Evolutionary conservation across 228 moss, liverwort and hornwort genomes (phyloP).

Genomic region (Sphagnum fallax): DNA sequence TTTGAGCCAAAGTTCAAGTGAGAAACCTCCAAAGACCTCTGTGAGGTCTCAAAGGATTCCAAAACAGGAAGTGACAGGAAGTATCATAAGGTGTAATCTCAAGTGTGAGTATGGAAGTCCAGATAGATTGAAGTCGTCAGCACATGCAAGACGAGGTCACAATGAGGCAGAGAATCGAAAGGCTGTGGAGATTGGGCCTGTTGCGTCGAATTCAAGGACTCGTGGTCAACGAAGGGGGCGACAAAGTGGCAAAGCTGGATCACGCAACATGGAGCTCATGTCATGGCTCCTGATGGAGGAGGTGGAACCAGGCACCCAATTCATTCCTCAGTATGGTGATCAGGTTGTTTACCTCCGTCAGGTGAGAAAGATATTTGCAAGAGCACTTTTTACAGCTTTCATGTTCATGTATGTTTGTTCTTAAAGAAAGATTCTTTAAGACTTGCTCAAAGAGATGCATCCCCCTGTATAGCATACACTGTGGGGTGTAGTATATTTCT

Average conservation of each 20-base stretch:
- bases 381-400: background rate
- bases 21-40: constrained; percentile 21
- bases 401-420: background rate
- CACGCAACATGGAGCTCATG: constrained; percentile 31
- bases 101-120: constrained; percentile 16
- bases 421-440: background rate
- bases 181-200: constrained; percentile 36
- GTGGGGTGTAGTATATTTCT: no score
- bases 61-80: constrained; percentile 29
- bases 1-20: constrained; percentile 7
- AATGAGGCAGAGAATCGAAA: constrained; percentile 49
- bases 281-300: constrained; percentile 81
- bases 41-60: constrained; percentile 2
- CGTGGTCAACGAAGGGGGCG: constrained; percentile 29
- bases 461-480: background rate
- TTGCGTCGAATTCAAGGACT: constrained; percentile 22
- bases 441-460: background rate
- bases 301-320: constrained; percentile 77
- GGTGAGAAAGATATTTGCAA: constrained; percentile 22
- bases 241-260: constrained; percentile 14
- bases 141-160: constrained; percentile 32
- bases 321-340: constrained; percentile 89
- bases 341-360: constrained; percentile 92
- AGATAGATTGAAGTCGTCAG: constrained; percentile 6
- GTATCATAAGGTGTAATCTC: constrained; percentile 23